Evolutionary conservation across 306 rosid species (phyloP), one percentile per base, ranked within the genome.

Genomic region (Rubus parviflorus): DNA sequence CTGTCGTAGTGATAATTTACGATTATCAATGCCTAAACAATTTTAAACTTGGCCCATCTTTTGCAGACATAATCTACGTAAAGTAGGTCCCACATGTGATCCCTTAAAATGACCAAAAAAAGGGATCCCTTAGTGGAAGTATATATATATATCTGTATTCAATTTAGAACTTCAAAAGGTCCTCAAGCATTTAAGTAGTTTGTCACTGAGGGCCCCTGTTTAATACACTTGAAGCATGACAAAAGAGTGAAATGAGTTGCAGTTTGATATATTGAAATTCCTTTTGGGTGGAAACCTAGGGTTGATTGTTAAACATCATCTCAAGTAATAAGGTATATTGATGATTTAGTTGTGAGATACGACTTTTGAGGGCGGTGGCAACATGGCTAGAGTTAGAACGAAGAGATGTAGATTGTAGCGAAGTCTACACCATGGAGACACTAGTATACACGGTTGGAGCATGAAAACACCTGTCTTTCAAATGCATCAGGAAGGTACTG

Each of bases 341-440:
- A 70, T 72, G 47, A 10, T 8, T 1, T 54, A 12, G 51, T n/a
- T 72, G 65, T n/a, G 22, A 54, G 65, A 22, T 22, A 25, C 64
- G 9, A 14, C 22, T 53, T 73, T 73, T 4, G 67, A 40, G 52
- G 52, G 47, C 16, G 22, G 53, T 73, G 48, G n/a, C 38, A 40
- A 43, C 51, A 57, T 45, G 60, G 52, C 40, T 46, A 48, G 19
- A 62, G 42, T 30, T 70, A 6, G 17, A 53, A 4, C 60, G 82
- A 41, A 68, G 73, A 73, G 54, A 79, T 45, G 41, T 38, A 6
- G 17, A 23, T 72, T 53, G 53, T 78, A 57, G 12, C 43, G 37
- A 48, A 47, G 16, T 64, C 40, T 64, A 47, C 37, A 48, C 17
- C 19, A 54, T 40, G 20, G 51, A 12, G 40, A 40, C 54, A 8